Percentiles rank a stretch among this genome's conserved stretches.
These are phyloP conservation scores for Boletus barrowsii DNA, from an alignment of 768 basidiomycete species.

Conservation along the genomic window DNA sequence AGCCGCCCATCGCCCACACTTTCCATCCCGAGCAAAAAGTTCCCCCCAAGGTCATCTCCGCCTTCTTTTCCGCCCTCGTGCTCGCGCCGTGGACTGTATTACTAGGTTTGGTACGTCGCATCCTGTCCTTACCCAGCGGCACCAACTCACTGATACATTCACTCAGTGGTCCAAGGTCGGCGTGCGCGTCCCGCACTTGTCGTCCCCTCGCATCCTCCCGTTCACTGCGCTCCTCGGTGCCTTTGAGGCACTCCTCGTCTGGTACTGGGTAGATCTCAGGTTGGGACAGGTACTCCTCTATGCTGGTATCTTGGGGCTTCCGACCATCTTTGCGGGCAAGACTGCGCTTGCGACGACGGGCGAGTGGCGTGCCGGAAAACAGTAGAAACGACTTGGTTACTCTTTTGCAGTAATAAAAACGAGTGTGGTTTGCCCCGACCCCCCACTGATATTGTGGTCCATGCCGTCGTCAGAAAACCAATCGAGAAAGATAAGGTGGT, in stretches of 20 bases:
- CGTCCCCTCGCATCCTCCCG: slow-evolving; percentile 64
- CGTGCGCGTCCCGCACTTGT: slow-evolving; percentile 56
- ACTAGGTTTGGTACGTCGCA: slow-evolving; percentile 57
- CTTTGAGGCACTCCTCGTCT: slow-evolving; percentile 78
- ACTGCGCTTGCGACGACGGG: slow-evolving; percentile 66
- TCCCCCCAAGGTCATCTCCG: slow-evolving; percentile 68
- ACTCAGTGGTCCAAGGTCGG: slow-evolving; percentile 63
- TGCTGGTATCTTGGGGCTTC: slow-evolving; percentile 57
- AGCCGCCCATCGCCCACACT: slow-evolving; percentile 76
- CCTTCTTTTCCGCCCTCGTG: slow-evolving; percentile 59
- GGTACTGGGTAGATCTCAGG: slow-evolving; percentile 86
- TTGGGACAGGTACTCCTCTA: slow-evolving; percentile 80
- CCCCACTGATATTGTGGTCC: no score
- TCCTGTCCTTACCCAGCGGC: background rate
- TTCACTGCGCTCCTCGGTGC: slow-evolving; percentile 70
- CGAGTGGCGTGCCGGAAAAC: slow-evolving; percentile 46
- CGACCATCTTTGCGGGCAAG: slow-evolving; percentile 70
- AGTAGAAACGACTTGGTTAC: slow-evolving; percentile 12
- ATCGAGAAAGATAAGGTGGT: background rate
- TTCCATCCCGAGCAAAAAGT: slow-evolving; percentile 77
- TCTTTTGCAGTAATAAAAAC: background rate
- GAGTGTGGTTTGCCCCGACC: background rate
- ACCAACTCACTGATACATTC: background rate
- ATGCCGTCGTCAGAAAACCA: background rate
- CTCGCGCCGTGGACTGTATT: slow-evolving; percentile 76